These are phyloP conservation scores for Porphyra umbilicalis DNA, from an alignment of 31 red algal species.

Conservation along the genomic window DNA sequence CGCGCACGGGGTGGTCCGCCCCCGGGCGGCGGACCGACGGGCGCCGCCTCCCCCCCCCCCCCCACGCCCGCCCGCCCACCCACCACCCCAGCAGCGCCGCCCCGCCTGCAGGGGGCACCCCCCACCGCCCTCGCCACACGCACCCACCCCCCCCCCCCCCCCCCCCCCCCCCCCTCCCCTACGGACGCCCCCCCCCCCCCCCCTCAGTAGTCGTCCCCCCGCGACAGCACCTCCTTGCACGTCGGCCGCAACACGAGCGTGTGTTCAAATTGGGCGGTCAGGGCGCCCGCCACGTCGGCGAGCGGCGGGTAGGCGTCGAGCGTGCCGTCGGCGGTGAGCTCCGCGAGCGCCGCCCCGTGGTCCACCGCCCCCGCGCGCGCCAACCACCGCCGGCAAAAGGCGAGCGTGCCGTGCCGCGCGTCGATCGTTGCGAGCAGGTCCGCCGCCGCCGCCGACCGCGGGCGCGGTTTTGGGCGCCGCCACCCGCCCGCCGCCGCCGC, in stretches of 20 bases:
- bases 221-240: conserved; percentile 24
- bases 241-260: conserved; percentile 24
- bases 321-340: conserved; percentile 13
- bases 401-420: conserved; percentile 19
- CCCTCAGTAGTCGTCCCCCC: conserved; percentile 27
- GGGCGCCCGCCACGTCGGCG: conserved; percentile 7
- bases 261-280: conserved; percentile 37
- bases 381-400: conserved; percentile 37
- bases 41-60: too few relatives aligned
- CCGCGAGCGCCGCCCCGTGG: conserved; percentile 11
- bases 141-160: background rate
- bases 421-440: conserved; percentile 17
- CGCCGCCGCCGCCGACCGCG: conserved; percentile 6
- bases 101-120: too few relatives aligned
- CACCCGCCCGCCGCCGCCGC: background rate
- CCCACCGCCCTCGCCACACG: too few relatives aligned
- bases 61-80: background rate
- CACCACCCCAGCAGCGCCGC: too few relatives aligned
- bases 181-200: background rate
- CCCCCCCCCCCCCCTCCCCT: background rate
- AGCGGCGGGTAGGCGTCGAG: conserved; percentile 25
- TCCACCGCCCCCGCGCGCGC: conserved; percentile 13
- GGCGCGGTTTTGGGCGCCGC: background rate
- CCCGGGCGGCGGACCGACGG: too few relatives aligned
- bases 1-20: too few relatives aligned